Evolutionary conservation across 164 flowering plant genomes (phyloP).

Genomic region (Tetracentron sinense): DNA sequence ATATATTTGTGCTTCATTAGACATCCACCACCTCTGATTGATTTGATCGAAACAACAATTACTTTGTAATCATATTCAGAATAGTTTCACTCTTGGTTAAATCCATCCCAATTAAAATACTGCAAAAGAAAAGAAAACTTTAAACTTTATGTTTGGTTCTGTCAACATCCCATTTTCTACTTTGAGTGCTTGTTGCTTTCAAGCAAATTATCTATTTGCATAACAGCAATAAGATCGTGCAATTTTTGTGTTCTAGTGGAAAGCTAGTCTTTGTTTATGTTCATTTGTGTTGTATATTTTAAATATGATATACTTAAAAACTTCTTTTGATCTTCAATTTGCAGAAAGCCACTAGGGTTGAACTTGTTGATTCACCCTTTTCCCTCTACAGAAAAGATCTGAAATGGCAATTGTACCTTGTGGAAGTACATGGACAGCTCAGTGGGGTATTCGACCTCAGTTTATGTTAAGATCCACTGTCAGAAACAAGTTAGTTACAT

Average conservation of each 20-base stretch:
- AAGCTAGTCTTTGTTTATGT: neutral
- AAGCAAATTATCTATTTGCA: neutral
- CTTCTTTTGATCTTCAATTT: neutral
- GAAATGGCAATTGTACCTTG: slow-evolving; percentile 26
- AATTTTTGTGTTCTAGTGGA: neutral
- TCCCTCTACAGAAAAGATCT: too few relatives aligned
- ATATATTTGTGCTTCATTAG: too few relatives aligned
- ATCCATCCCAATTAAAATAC: neutral
- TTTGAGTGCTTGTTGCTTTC: neutral
- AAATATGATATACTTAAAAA: too few relatives aligned
- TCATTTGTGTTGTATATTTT: neutral
- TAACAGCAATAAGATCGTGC: neutral
- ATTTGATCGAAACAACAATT: neutral
- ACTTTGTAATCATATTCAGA: too few relatives aligned
- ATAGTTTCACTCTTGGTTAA: too few relatives aligned
- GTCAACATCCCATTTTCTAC: neutral
- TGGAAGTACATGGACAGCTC: slow-evolving; percentile 21
- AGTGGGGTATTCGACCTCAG: slow-evolving; percentile 22
- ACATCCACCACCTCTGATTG: neutral
- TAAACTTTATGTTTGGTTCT: neutral
- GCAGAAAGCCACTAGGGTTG: neutral
- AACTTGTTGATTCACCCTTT: too few relatives aligned
- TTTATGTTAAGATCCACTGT: neutral
- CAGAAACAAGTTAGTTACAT: slow-evolving; percentile 6
- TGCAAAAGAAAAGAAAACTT: too few relatives aligned